Conservation (phyloP, 2,329 filamentous ascomycete genomes). For the Boeremia exigua region DNA sequence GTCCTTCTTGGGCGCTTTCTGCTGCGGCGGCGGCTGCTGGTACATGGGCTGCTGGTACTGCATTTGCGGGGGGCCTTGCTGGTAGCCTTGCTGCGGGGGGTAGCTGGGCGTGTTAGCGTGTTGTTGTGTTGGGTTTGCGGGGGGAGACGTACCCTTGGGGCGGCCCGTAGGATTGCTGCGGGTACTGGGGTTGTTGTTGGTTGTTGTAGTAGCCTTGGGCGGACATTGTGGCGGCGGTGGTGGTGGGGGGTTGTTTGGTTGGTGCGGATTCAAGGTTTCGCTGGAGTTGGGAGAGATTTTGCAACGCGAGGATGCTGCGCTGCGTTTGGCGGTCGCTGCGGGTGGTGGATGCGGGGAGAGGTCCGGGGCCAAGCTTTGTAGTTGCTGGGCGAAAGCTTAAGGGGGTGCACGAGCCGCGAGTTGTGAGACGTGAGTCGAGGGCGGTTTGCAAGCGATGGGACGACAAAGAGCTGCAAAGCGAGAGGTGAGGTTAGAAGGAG, state of each 20-base stretch:
- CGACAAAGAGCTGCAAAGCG: background rate
- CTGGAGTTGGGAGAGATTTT: background rate
- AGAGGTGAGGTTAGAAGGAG: background rate
- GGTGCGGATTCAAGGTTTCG: background rate
- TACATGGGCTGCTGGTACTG: constrained; percentile 44
- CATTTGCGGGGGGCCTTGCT: constrained; percentile 32
- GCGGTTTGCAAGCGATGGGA: background rate
- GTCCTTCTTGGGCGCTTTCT: constrained; percentile 50
- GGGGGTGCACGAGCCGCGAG: background rate
- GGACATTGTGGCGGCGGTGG: constrained; percentile 35
- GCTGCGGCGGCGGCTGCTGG: constrained; percentile 57
- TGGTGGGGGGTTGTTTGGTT: background rate
- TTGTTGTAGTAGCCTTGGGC: constrained; percentile 46
- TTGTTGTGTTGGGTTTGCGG: no score
- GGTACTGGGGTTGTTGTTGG: constrained; percentile 41
- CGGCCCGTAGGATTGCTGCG: constrained; percentile 40
- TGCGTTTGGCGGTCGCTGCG: constrained; percentile 1
- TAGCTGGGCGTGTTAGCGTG: background rate
- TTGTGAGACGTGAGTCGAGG: background rate
- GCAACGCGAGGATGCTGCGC: background rate
- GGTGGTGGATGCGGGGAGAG: background rate
- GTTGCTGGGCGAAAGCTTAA: constrained; percentile 16
- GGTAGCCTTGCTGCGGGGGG: background rate
- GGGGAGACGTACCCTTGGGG: background rate
- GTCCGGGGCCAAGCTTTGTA: constrained; percentile 4